Conservation (phyloP, 768 basidiomycete species). For the Trametes villosa region DNA sequence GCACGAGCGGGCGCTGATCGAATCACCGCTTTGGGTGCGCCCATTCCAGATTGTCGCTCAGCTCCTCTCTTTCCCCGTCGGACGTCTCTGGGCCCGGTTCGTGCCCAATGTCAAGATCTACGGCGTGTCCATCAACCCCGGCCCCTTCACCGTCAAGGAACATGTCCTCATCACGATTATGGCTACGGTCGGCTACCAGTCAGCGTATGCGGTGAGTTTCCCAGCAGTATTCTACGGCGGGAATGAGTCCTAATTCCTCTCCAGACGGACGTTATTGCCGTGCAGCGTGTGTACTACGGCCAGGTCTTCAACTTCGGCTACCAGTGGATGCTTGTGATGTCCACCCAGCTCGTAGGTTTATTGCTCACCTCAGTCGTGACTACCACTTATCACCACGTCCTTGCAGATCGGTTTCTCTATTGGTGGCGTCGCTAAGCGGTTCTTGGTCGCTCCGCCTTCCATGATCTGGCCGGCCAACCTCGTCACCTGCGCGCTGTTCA, state of each 20-base stretch:
- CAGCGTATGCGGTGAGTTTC: slow-evolving; percentile 38
- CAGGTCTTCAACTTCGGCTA: slow-evolving; percentile 42
- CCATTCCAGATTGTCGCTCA: slow-evolving; percentile 58
- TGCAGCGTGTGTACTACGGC: slow-evolving; percentile 51
- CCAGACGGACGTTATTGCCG: slow-evolving; percentile 50
- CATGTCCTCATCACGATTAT: slow-evolving; percentile 57
- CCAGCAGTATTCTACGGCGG: background rate
- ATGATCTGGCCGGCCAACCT: slow-evolving; percentile 52
- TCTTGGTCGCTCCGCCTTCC: slow-evolving; percentile 48
- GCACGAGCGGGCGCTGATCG: slow-evolving; percentile 12
- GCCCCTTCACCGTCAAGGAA: slow-evolving; percentile 78
- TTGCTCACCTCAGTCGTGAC: no score
- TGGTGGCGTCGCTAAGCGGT: slow-evolving; percentile 48
- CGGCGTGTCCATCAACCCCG: slow-evolving; percentile 61
- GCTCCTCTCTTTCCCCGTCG: slow-evolving; percentile 68
- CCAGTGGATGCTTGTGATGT: slow-evolving; percentile 47
- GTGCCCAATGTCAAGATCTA: slow-evolving; percentile 58
- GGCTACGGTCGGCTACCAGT: slow-evolving; percentile 40
- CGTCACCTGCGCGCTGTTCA: slow-evolving; percentile 49
- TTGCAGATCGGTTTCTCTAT: slow-evolving; percentile 44
- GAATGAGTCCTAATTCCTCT: no score
- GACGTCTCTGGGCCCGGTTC: slow-evolving; percentile 58
- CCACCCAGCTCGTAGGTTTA: slow-evolving; percentile 36
- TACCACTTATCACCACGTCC: background rate
- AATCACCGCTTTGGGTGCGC: background rate